These are phyloP conservation scores for Pseudogymnoascus sp. DNA, from an alignment of 2,329 filamentous ascomycete genomes.

Conservation along the genomic window DNA sequence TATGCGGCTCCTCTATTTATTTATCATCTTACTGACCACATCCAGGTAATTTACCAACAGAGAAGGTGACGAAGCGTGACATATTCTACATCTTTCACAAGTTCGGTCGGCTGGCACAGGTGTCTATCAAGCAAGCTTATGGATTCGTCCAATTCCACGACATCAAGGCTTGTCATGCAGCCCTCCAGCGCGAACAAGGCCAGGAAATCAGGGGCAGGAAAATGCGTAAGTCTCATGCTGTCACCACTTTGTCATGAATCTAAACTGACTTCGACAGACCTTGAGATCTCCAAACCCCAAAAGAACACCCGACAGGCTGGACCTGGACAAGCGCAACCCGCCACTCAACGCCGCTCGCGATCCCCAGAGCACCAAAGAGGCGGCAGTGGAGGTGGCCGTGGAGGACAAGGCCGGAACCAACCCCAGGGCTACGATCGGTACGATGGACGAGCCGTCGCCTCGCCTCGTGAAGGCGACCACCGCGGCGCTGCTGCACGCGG, in stretches of 20 bases:
- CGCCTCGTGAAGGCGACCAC: conserved; percentile 24
- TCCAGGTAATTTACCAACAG: conserved; percentile 80
- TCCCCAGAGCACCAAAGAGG: conserved; percentile 49
- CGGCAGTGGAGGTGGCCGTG: conserved; percentile 34
- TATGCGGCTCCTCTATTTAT: neutral
- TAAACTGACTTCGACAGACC: conserved; percentile 46
- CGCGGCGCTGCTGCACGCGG: conserved; percentile 40
- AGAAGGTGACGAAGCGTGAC: conserved; percentile 87
- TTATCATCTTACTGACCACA: neutral
- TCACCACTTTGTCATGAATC: neutral
- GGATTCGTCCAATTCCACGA: conserved; percentile 94
- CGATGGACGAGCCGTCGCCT: conserved; percentile 24
- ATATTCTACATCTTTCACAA: conserved; percentile 84
- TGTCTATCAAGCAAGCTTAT: conserved; percentile 93
- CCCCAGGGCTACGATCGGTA: conserved; percentile 31
- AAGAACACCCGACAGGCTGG: conserved; percentile 58
- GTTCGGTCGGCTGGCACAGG: conserved; percentile 82
- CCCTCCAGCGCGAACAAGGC: conserved; percentile 71
- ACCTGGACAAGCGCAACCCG: conserved; percentile 13
- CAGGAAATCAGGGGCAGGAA: conserved; percentile 77
- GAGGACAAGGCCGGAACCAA: conserved; percentile 21
- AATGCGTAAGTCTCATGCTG: conserved; percentile 61
- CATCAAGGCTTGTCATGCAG: conserved; percentile 60
- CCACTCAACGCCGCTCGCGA: conserved; percentile 44
- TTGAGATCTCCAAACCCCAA: conserved; percentile 84